Evolutionary conservation across 345 rosid genomes (phyloP).

Genomic region (Eucalyptus camaldulensis): DNA sequence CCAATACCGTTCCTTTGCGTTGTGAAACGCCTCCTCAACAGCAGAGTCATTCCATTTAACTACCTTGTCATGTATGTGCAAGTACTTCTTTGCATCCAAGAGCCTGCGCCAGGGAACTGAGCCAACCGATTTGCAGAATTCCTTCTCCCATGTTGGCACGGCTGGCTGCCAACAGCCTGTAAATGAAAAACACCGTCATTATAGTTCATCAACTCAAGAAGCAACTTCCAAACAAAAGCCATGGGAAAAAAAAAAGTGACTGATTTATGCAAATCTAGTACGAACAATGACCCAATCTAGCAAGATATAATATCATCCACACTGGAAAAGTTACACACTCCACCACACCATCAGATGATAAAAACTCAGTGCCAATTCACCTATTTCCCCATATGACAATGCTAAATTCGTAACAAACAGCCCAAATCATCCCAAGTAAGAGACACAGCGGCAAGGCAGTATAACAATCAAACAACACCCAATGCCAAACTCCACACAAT

Average conservation of each 20-base stretch:
- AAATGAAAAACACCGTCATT: background rate
- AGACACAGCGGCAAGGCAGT: background rate
- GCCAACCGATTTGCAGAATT: background rate
- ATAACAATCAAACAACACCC: background rate
- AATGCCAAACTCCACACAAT: background rate
- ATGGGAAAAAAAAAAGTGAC: background rate
- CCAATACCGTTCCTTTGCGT: slow-evolving; percentile 31
- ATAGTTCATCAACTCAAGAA: background rate
- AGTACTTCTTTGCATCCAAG: background rate
- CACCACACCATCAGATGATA: background rate
- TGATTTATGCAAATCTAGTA: background rate
- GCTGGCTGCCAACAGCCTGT: slow-evolving; percentile 1
- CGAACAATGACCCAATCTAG: background rate
- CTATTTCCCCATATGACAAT: background rate
- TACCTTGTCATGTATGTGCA: background rate
- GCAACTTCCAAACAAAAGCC: background rate
- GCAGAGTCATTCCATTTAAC: slow-evolving; percentile 45
- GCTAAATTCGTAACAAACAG: background rate
- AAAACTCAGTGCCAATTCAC: background rate
- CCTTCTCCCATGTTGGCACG: slow-evolving; percentile 5
- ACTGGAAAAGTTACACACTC: background rate
- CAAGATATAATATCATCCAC: background rate
- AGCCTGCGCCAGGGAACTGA: background rate
- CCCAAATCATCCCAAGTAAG: background rate
- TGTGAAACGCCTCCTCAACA: slow-evolving; percentile 29